Evolutionary conservation across 441 rosid species (phyloP), one percentile per base, ranked within the genome.

Genomic region (Sinapis alba): DNA sequence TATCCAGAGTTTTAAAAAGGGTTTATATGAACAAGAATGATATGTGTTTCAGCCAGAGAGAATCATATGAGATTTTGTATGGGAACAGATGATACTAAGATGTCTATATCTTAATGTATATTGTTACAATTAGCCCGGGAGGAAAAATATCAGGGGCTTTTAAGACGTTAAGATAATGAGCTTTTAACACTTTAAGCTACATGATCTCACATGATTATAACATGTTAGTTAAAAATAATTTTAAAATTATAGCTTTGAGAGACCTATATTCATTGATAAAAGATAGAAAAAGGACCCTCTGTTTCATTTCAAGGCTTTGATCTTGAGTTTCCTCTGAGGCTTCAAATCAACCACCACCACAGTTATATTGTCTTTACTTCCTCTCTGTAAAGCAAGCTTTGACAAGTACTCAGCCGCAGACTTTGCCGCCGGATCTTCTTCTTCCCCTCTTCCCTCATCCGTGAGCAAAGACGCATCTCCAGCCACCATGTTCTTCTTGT

Each of bases 11-110:
- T 34, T 57, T 0, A 28, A 53, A 51, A 47, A 1, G 11, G 16
- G 19, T 27, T 43, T 32, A 47, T 53, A 38, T 53, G 18, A 43
- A 43, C 51, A 43, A 43, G 51, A 43, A 7, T 41, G 47, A 12
- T 41, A 12, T 43, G 7, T 5, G 6, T 47, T 47, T 47, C 71
- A 93, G 99, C 99, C 99, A 34, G 98, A 93, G 90, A 89, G 97
- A 83, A 91, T 91, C 73, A 66, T 24, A 2, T 97, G 86, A 68
- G 53, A 12, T 24, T 75, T 13, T 83, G 81, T 68, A 87, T 84
- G 88, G 94, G 76, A 61, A 36, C 26, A 38, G 16, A 62, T 36
- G 15, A 51, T 51, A 19, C 24, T 51, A 19, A 51, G 50, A 51
- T 8, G 57, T 50, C 58, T 51, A 51, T 4, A 7, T 51, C 19